Conservation (phyloP, 1,284 basidiomycete species). For the Austroboletus niveus region DNA sequence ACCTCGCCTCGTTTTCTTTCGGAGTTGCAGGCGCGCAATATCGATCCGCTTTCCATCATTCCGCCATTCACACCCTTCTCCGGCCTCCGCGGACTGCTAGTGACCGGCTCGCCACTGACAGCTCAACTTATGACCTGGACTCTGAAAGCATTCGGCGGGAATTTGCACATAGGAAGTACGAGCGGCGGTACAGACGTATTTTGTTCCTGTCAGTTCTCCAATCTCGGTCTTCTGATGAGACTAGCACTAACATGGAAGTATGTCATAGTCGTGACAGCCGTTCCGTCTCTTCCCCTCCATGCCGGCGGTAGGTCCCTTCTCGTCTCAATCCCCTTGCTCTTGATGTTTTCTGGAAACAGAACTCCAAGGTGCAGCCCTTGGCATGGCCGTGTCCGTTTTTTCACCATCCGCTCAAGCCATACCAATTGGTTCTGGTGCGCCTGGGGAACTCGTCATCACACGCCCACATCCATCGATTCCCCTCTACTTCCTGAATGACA, state of each 20-base stretch:
- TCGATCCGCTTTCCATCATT: slow-evolving; percentile 47
- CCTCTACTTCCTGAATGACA: slow-evolving; percentile 77
- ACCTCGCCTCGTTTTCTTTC: slow-evolving; percentile 70
- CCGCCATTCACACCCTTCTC: slow-evolving; percentile 39
- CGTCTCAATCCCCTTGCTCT: not conserved
- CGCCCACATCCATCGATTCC: slow-evolving; percentile 84
- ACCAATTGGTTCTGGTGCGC: slow-evolving; percentile 35
- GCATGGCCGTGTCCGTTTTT: slow-evolving; percentile 68
- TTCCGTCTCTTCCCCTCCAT: slow-evolving; percentile 48
- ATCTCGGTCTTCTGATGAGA: not conserved
- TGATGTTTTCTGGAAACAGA: slow-evolving; percentile 38
- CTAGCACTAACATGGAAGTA: not conserved
- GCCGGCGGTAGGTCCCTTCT: slow-evolving; percentile 46
- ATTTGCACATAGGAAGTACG: slow-evolving; percentile 67
- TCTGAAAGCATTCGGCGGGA: slow-evolving; percentile 62
- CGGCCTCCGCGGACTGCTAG: slow-evolving; percentile 56
- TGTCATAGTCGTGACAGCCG: slow-evolving; percentile 46
- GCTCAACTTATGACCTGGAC: slow-evolving; percentile 79
- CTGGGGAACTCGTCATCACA: slow-evolving; percentile 68
- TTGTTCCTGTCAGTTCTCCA: slow-evolving; percentile 48
- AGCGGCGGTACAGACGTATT: slow-evolving; percentile 89
- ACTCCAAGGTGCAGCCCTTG: slow-evolving; percentile 60
- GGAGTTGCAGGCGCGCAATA: slow-evolving; percentile 54
- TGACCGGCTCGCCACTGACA: slow-evolving; percentile 80
- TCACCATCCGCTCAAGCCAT: slow-evolving; percentile 39